These are phyloP conservation scores for Trichosanthes cucumerina DNA, from an alignment of 306 rosid species.

Conservation along the genomic window DNA sequence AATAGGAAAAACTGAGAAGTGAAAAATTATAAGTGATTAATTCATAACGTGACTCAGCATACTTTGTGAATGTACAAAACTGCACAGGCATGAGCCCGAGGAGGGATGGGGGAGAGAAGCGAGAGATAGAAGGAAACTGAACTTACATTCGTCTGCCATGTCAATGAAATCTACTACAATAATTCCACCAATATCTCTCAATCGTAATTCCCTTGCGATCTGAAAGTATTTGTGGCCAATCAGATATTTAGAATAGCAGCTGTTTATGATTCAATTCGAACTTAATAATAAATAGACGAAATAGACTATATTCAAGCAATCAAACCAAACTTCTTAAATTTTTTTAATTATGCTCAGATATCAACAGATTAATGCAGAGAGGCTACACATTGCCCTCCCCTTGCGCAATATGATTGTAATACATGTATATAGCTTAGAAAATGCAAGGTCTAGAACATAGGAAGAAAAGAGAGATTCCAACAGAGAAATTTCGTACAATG, in stretches of 20 bases:
- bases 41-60: not conserved
- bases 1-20: not conserved
- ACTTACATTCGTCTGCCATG: constrained; percentile 89
- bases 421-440: not conserved
- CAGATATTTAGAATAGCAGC: constrained; percentile 11
- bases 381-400: not conserved
- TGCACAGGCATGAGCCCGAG: not conserved
- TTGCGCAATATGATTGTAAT: not conserved
- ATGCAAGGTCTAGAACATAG: not conserved
- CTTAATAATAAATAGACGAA: not conserved
- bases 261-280: not conserved
- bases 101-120: not conserved
- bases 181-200: constrained; percentile 96
- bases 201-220: constrained; percentile 93
- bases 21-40: not conserved
- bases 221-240: constrained; percentile 30
- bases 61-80: not conserved
- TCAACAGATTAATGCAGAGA: not conserved
- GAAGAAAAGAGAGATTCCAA: not conserved
- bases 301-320: not conserved
- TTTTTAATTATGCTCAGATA: not conserved
- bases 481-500: not conserved
- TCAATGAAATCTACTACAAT: constrained; percentile 96
- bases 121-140: constrained; percentile 16
- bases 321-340: not conserved